Base-by-base conservation (phyloP, 768 basidiomycete genomes). In the Saitozyma sp. region DNA sequence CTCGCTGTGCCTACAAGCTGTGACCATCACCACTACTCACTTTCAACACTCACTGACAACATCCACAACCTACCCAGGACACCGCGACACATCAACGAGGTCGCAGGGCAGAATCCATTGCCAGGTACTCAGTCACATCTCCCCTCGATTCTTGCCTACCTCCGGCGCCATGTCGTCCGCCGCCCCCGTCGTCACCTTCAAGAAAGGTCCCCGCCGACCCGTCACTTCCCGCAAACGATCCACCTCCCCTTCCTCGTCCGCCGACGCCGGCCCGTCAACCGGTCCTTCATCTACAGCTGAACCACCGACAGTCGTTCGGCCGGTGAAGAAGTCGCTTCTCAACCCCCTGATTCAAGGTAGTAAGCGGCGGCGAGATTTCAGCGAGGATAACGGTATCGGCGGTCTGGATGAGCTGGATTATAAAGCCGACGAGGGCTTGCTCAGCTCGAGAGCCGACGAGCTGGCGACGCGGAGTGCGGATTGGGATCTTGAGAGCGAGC, bases 191-290 rank as follows among this genome's bases (percentile, higher is more conserved):
- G 91, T 95, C 0, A 87, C 91, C 3, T 93, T 96, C 81, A 91
- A 95, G 82, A 95, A 89, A 81, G 90, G 88, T 75, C 87, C 89
- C 68, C 84, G 87, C 3, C 84, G 92, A 1, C 92, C 92, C 2
- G 83, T 86, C 4, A 89, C 89, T 0, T 78, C 84, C 3, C 85
- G 94, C 43, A 88, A 89, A 71, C 85, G 92, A 29, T 91, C 90
- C 3, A 74, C 82, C 6, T 90, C 88, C 0, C 88, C 89, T 6
- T 63, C 67, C 1, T 59, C 65, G 3, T 62, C 62, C 7, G 29
- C 13, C 10, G 41, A 59, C 20, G 57, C 58, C 11, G 57, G 55
- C 19, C 51, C 60, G 13, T 56, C 68, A 7, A 53, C 73, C 9
- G 37, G 17, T n/a, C 56, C 68, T 29, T 50, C 67, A 17, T 54